Base-by-base conservation (phyloP, 371 early-diverging fungal species). In the Mucor plumbeus region DNA sequence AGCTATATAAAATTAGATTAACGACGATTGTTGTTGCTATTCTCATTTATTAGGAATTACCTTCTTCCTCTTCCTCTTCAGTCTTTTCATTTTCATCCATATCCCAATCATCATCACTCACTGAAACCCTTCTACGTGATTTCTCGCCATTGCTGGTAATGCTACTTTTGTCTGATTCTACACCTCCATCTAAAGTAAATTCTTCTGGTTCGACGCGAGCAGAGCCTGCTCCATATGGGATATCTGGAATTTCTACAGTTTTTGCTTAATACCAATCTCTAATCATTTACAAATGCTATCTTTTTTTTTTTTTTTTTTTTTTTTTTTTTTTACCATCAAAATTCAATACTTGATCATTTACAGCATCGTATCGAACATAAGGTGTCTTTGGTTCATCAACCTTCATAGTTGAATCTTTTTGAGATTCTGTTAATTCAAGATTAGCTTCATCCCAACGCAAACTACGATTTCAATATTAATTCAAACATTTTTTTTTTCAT, bases 371-470 rank as follows among this genome's bases (percentile, higher is more conserved):
- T 55, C 89, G 88, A 44, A 97, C 91, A 70, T 84, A 99, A 1
- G 99, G 99, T 3, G 99, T 99, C 77, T 93, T 94, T n/a, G 98
- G 98, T 73, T 99, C 98, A 47, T 91, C 89, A 14, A 98, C 95
- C 82, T 98, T 97, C 97, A 97, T 97, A 17, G 92, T 95, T 9
- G 95, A 82, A 68, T 90, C 90, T 76, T 95, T 95, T 75, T 95
- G 92, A 0, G 91, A 89, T 76, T 97, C 98, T 3, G 95, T 97
- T 31, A 94, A 74, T 75, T 86, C 83, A 50, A 98, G 69, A 73
- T 94, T 97, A 66, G 95, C 96, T 81, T 98, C 99, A 76, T 98
- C 98, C 98, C 98, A 98, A 68, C 86, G 89, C 72, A 94, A 76
- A 53, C 93, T 69, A 65, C 10, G 14, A 26, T 26, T 26, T 26